These are phyloP conservation scores for Pezicula carpinea DNA, from an alignment of 2,329 filamentous ascomycete genomes.

Conservation along the genomic window DNA sequence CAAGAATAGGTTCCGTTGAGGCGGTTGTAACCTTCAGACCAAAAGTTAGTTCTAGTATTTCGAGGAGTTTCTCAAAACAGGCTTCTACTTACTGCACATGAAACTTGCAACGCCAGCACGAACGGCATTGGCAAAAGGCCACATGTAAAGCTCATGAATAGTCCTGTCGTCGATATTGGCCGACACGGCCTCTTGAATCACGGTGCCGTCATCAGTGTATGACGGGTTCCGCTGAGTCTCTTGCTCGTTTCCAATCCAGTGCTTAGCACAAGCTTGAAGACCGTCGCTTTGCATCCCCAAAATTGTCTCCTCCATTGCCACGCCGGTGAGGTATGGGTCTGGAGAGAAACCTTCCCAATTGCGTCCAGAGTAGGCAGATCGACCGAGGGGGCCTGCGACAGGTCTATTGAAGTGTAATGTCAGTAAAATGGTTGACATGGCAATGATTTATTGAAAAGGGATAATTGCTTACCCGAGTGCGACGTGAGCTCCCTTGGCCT, in stretches of 20 bases:
- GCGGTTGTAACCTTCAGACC: slow-evolving; percentile 30
- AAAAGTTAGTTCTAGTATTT: not conserved
- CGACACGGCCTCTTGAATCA: slow-evolving; percentile 54
- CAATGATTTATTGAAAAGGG: not conserved
- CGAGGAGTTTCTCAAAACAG: slow-evolving; percentile 31
- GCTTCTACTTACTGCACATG: slow-evolving; percentile 48
- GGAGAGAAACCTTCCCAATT: slow-evolving; percentile 30
- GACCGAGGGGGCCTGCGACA: slow-evolving; percentile 42
- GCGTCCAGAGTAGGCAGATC: slow-evolving; percentile 41
- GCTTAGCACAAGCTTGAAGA: slow-evolving; percentile 32
- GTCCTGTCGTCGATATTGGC: slow-evolving; percentile 68
- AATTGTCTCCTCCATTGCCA: slow-evolving; percentile 28
- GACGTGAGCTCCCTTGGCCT: slow-evolving; percentile 71
- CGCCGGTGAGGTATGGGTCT: slow-evolving; percentile 30
- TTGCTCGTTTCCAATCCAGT: slow-evolving; percentile 47
- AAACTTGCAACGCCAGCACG: slow-evolving; percentile 59
- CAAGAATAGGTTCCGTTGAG: slow-evolving; percentile 47
- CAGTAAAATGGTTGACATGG: not conserved
- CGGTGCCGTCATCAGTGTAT: slow-evolving; percentile 24
- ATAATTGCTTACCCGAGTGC: slow-evolving; percentile 43
- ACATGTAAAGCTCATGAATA: slow-evolving; percentile 71
- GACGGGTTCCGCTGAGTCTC: slow-evolving; percentile 35
- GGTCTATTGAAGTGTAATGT: slow-evolving; percentile 17
- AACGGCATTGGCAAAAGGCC: slow-evolving; percentile 73
- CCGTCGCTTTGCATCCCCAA: slow-evolving; percentile 29